Conservation (phyloP, 1,139 yeast species). For the Diutina sp. region DNA sequence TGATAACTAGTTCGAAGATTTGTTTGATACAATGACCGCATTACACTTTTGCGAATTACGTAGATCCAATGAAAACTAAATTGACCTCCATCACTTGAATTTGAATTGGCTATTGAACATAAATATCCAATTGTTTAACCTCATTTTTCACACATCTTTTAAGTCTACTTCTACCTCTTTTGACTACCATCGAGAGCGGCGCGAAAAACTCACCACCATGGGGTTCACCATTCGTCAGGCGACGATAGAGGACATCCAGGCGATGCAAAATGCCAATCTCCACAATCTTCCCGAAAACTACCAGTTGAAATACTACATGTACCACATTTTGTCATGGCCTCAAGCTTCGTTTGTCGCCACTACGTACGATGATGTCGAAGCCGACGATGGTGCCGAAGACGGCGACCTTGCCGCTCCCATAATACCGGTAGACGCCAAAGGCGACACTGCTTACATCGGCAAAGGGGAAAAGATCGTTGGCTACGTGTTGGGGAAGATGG, state of each 20-base stretch:
- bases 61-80: too few species aligned
- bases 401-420: conserved; percentile 12
- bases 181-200: background rate
- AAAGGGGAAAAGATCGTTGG: conserved; percentile 80
- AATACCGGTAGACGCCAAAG: conserved; percentile 28
- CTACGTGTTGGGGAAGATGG: conserved; percentile 92
- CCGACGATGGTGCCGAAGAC: conserved; percentile 20
- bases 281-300: conserved; percentile 93
- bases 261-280: conserved; percentile 92
- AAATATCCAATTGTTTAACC: too few species aligned
- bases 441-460: conserved; percentile 43
- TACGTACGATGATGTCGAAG: conserved; percentile 33
- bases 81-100: too few species aligned
- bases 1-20: too few species aligned
- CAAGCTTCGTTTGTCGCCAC: conserved; percentile 95
- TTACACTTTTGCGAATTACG: too few species aligned
- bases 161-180: background rate
- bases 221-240: conserved; percentile 87
- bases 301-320: conserved; percentile 82
- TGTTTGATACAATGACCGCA: too few species aligned
- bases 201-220: conserved; percentile 24
- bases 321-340: conserved; percentile 94
- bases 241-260: conserved; percentile 74
- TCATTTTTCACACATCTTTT: background rate
- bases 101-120: too few species aligned